phyloP scores from a whole-genome alignment of 2,329 filamentous ascomycete species.

The Pseudovirgaria hyperparasitica region DNA sequence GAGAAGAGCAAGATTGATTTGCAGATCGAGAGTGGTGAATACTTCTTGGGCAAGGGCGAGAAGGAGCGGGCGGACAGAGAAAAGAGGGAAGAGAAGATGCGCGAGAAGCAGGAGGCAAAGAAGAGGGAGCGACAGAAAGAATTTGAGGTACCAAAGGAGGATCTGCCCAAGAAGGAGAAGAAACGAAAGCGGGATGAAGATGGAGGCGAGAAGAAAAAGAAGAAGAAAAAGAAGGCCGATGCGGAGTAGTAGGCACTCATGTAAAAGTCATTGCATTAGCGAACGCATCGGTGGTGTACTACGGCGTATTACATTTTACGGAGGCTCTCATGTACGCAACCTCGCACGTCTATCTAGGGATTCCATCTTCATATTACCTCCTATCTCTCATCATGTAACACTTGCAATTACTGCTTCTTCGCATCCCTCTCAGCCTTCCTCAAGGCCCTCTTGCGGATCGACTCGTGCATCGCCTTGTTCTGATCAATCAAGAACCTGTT shows the following conservation, averaged over 20 bases:
- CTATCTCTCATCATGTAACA: too few relatives aligned
- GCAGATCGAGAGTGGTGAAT: constrained; percentile 96
- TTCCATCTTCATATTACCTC: too few relatives aligned
- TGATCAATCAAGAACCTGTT: constrained; percentile 43
- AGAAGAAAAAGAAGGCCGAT: too few relatives aligned
- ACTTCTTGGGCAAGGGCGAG: constrained; percentile 85
- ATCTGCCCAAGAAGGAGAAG: constrained; percentile 36
- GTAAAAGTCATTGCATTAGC: too few relatives aligned
- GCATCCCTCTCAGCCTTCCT: constrained; percentile 73
- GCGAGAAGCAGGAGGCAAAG: constrained; percentile 78
- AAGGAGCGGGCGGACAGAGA: constrained; percentile 75
- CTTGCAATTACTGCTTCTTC: constrained; percentile 50
- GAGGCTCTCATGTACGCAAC: too few relatives aligned
- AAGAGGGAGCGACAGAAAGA: constrained; percentile 72
- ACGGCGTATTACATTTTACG: too few relatives aligned
- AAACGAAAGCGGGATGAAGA: constrained; percentile 1
- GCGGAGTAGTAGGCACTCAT: too few relatives aligned
- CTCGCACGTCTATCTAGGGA: too few relatives aligned
- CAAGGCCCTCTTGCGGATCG: constrained; percentile 70
- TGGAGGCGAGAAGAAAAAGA: background rate
- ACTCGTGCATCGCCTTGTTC: constrained; percentile 63
- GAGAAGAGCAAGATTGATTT: constrained; percentile 99
- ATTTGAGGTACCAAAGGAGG: constrained; percentile 77
- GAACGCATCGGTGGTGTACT: too few relatives aligned
- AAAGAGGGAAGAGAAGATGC: constrained; percentile 72